Evolutionary conservation across 352 stramenopile genomes (phyloP).

Genomic region (Peronosclerospora sorghi): DNA sequence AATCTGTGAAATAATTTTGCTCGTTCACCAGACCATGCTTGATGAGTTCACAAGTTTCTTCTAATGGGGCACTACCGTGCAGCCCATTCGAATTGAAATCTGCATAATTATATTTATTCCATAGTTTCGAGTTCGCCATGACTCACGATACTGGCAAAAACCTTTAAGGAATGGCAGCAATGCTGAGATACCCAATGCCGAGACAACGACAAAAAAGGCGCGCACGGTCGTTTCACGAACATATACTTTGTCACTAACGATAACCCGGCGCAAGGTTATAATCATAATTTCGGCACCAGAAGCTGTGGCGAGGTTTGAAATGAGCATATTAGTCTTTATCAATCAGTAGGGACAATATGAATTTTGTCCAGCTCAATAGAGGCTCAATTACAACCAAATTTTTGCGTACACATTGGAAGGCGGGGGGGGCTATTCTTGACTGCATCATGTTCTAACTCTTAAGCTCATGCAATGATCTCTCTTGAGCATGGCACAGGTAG

Average conservation of each 20-base stretch:
- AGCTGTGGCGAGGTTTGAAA: constrained; percentile 98
- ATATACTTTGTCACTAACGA: constrained; percentile 98
- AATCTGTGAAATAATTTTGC: constrained; percentile 96
- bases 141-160: constrained; percentile 96
- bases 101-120: constrained; percentile 99
- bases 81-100: constrained; percentile 98
- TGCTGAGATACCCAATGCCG: constrained; percentile 93
- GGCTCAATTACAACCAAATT: constrained; percentile 99
- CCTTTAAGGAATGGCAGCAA: constrained; percentile 98
- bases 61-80: constrained; percentile 95
- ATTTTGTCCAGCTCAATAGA: no score
- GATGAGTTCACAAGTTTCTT: constrained; percentile 98
- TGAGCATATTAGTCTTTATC: constrained; percentile 99
- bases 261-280: constrained; percentile 97
- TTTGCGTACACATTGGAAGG: constrained; percentile 98
- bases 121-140: constrained; percentile 97
- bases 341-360: no score
- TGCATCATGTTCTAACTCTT: no score
- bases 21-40: constrained; percentile 96
- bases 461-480: no score
- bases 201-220: constrained; percentile 98
- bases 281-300: constrained; percentile 99
- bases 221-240: constrained; percentile 97
- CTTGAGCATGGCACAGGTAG: no score
- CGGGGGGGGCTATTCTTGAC: no score